Conservation (phyloP, 495 filamentous ascomycete genomes). For the Hypoxylon trugodes region DNA sequence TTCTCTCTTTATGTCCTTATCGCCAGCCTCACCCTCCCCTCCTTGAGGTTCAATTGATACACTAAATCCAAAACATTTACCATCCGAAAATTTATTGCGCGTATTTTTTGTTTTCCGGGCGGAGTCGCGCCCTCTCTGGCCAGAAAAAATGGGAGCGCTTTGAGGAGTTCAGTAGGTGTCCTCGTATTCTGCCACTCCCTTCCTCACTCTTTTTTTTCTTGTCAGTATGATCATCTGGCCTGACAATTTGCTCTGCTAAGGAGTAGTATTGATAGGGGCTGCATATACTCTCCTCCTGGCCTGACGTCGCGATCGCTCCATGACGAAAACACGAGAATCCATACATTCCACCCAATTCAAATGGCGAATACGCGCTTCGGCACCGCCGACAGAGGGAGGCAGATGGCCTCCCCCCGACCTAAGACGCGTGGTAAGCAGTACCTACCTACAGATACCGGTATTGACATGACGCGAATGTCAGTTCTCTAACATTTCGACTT, state of each 20-base stretch:
- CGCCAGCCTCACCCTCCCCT: conserved; percentile 28
- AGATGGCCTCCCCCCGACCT: conserved; percentile 60
- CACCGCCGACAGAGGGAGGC: conserved; percentile 55
- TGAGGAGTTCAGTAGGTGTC: conserved; percentile 39
- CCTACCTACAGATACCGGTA: not conserved
- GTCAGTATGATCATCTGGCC: conserved; percentile 2
- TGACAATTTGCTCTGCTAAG: conserved; percentile 14
- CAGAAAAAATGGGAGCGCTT: conserved; percentile 46
- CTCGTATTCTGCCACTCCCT: conserved; percentile 1
- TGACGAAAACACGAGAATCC: conserved; percentile 33
- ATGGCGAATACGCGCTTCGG: conserved; percentile 58
- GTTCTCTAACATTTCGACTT: conserved; percentile 6
- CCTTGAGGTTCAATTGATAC: conserved; percentile 33
- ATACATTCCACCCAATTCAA: conserved; percentile 19
- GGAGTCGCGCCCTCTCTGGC: conserved; percentile 27
- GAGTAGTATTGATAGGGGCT: conserved; percentile 35
- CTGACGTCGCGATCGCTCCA: conserved; percentile 24
- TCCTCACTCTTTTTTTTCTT: not conserved
- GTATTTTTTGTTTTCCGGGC: conserved; percentile 37
- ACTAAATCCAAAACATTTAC: not conserved
- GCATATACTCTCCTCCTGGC: conserved; percentile 26
- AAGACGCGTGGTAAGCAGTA: conserved; percentile 57
- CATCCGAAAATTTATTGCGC: not conserved
- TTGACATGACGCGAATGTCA: not conserved
- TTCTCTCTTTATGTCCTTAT: conserved; percentile 30